A percentile compares a stretch with the other conserved stretches of the same genome.
These are phyloP conservation scores for Eimeria sp. DNA, from an alignment of 169 alveolate species.

Conservation along the genomic window DNA sequence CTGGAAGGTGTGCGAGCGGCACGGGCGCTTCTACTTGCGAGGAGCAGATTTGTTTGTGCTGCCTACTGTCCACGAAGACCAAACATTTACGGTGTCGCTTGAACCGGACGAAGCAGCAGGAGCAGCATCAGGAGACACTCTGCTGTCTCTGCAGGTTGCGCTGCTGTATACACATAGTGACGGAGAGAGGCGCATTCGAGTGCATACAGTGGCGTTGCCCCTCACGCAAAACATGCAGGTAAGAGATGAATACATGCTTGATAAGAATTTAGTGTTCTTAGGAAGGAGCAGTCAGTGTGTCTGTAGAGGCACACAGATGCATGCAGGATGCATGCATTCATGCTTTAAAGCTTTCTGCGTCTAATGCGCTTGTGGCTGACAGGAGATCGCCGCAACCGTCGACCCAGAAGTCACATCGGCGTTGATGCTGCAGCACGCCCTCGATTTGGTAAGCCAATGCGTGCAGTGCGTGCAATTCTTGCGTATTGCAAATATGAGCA, in stretches of 20 bases:
- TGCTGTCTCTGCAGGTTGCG: slow-evolving; percentile 98
- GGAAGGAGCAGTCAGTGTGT: not conserved
- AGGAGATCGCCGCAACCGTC: slow-evolving; percentile 79
- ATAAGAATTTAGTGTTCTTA: not conserved
- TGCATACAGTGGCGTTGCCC: slow-evolving; percentile 97
- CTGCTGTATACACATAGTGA: slow-evolving; percentile 97
- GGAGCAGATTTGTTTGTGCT: slow-evolving; percentile 95
- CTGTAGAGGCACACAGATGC: not conserved
- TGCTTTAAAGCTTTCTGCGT: not conserved
- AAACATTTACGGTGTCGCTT: slow-evolving; percentile 92
- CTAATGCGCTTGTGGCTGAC: not conserved
- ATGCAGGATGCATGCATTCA: not conserved
- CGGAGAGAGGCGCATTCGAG: slow-evolving; percentile 99
- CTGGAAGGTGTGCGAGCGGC: slow-evolving; percentile 95
- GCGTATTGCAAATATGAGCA: too few species aligned
- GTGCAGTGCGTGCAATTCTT: not conserved
- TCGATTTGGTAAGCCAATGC: slow-evolving; percentile 46
- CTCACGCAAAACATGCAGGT: slow-evolving; percentile 92
- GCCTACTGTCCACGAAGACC: slow-evolving; percentile 95
- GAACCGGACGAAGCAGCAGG: slow-evolving; percentile 90
- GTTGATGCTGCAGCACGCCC: slow-evolving; percentile 72
- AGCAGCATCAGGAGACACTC: slow-evolving; percentile 87
- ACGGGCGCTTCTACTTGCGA: slow-evolving; percentile 96
- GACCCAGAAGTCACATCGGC: slow-evolving; percentile 67
- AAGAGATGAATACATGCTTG: too few species aligned